Conservation (phyloP, 331 rosid species). For the Erythrophleum ivorense region DNA sequence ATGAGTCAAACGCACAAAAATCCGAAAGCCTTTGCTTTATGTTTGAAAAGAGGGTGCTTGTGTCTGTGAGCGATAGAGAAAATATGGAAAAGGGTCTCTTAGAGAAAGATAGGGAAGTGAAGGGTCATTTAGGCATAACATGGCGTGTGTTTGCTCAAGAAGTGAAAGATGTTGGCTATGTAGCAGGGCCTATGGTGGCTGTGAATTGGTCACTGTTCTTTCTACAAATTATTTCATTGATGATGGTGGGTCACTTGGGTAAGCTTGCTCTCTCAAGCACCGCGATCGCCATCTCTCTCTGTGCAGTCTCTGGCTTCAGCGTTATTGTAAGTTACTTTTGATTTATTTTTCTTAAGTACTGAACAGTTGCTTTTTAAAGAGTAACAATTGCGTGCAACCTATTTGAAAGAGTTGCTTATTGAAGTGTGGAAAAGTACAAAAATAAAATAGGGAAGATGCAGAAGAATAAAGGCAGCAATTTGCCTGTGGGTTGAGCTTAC, state of each 20-base stretch:
- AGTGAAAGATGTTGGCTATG: constrained; percentile 49
- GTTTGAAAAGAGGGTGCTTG: background rate
- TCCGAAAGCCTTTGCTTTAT: background rate
- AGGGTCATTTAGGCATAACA: constrained; percentile 6
- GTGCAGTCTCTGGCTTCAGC: constrained; percentile 78
- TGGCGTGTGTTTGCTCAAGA: constrained; percentile 50
- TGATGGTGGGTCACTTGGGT: constrained; percentile 86
- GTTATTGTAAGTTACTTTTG: constrained; percentile 57
- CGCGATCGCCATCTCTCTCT: constrained; percentile 77
- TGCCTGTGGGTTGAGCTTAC: background rate
- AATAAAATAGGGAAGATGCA: background rate
- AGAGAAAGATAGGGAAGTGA: constrained; percentile 23
- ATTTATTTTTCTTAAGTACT: background rate
- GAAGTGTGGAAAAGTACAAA: background rate
- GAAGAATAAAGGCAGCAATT: background rate
- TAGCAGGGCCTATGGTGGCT: constrained; percentile 67
- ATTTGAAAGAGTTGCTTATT: background rate
- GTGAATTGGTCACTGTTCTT: constrained; percentile 67
- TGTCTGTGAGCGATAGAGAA: background rate
- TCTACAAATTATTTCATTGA: constrained; percentile 67
- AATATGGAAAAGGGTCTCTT: constrained; percentile 49
- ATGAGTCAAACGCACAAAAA: background rate
- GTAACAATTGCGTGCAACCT: background rate
- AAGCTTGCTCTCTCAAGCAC: constrained; percentile 73
- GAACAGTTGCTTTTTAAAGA: background rate